Evolutionary conservation across 345 rosid genomes (phyloP).

Genomic region (Murraya paniculata): DNA sequence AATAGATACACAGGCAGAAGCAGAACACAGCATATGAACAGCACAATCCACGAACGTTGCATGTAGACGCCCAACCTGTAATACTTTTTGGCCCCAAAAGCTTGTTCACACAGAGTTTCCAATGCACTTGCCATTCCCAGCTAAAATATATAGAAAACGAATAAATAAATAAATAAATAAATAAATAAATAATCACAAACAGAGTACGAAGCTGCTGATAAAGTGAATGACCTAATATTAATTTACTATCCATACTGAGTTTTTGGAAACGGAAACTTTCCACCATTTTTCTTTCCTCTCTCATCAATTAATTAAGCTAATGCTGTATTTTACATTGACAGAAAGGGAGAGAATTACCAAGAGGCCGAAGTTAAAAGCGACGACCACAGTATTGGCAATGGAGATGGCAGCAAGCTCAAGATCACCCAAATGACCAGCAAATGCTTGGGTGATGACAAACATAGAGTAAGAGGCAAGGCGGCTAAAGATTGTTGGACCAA

Average conservation of each 20-base stretch:
- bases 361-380: slow-evolving; percentile 82
- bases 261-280: too few species aligned
- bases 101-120: slow-evolving; percentile 64
- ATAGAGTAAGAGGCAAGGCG: slow-evolving; percentile 50
- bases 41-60: slow-evolving; percentile 75
- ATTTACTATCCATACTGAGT: too few species aligned
- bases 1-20: slow-evolving; percentile 55
- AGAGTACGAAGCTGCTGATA: too few species aligned
- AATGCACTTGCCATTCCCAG: slow-evolving; percentile 76
- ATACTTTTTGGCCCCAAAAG: slow-evolving; percentile 63
- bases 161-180: too few species aligned
- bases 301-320: background rate
- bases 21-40: slow-evolving; percentile 40
- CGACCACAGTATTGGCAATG: slow-evolving; percentile 55
- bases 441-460: slow-evolving; percentile 86
- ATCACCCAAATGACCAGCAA: slow-evolving; percentile 85
- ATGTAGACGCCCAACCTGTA: slow-evolving; percentile 67
- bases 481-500: slow-evolving; percentile 5
- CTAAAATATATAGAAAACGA: slow-evolving; percentile 15
- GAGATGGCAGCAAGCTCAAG: slow-evolving; percentile 84
- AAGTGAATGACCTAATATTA: too few species aligned
- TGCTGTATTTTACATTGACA: background rate
- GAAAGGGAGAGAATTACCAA: slow-evolving; percentile 41
- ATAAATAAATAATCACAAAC: too few species aligned
- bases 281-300: background rate